A percentile compares a stretch with the other conserved stretches of the same genome.
phyloP scores from a whole-genome alignment of 139 green algal species.

The Diplosphaera chodatii region DNA sequence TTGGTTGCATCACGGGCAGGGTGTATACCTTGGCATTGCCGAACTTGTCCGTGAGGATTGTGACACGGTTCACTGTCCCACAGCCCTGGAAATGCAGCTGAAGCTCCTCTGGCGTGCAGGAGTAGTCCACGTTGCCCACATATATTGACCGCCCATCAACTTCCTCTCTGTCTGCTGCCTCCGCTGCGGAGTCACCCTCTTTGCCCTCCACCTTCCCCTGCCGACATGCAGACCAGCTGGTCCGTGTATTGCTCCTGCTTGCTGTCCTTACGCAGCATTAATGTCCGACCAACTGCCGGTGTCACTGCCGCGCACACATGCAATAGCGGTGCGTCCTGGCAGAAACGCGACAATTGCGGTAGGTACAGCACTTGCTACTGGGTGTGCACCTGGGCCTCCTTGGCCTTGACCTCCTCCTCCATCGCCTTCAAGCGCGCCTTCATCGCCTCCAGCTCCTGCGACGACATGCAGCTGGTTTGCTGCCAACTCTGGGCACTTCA shows the following conservation, averaged over 20 bases:
- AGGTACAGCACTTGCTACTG: too few species aligned
- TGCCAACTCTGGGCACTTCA: too few species aligned
- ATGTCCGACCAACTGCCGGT: too few species aligned
- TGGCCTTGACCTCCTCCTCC: constrained; percentile 74
- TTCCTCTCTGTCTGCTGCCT: constrained; percentile 70
- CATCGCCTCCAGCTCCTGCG: constrained; percentile 85
- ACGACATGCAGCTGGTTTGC: too few species aligned
- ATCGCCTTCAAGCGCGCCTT: constrained; percentile 83
- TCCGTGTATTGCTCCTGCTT: too few species aligned
- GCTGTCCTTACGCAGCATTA: too few species aligned
- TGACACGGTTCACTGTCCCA: constrained; percentile 97
- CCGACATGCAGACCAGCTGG: too few species aligned
- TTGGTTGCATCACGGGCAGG: too few species aligned
- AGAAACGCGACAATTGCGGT: too few species aligned
- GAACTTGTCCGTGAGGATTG: constrained; percentile 92
- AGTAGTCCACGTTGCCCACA: constrained; percentile 94
- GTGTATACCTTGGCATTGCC: constrained; percentile 93
- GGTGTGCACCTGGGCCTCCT: too few species aligned
- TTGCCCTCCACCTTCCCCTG: constrained; percentile 9
- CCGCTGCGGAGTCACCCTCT: neutral
- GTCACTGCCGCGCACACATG: too few species aligned
- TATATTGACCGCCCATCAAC: constrained; percentile 82
- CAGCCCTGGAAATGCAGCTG: constrained; percentile 87
- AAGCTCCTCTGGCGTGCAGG: constrained; percentile 89
- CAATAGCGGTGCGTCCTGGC: too few species aligned